phyloP scores from a whole-genome alignment of 1,284 basidiomycete genomes.

The Pseudozyma flocculosa region DNA sequence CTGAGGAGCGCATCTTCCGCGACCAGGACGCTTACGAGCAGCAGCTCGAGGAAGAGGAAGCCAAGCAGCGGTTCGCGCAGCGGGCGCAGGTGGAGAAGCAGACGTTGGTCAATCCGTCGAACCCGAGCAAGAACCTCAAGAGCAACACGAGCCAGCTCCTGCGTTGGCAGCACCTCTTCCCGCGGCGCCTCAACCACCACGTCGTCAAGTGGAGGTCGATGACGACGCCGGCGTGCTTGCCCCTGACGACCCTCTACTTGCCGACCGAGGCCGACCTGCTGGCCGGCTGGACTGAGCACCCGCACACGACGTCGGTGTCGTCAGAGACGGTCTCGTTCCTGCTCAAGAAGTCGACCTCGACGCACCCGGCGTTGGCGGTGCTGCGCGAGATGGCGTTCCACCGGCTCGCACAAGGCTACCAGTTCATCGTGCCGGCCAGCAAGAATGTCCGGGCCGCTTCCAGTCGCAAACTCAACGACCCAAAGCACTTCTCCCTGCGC shows the following conservation, averaged over 20 bases:
- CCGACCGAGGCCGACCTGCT: conserved; percentile 51
- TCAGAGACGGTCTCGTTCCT: conserved; percentile 53
- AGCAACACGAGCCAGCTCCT: conserved; percentile 36
- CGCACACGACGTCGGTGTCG: conserved; percentile 50
- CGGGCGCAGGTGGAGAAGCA: conserved; percentile 52
- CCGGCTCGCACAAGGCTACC: conserved; percentile 91
- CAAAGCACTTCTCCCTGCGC: conserved; percentile 37
- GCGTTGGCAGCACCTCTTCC: conserved; percentile 78
- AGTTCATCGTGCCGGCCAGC: conserved; percentile 68
- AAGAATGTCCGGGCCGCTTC: conserved; percentile 20
- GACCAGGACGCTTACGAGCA: conserved; percentile 48
- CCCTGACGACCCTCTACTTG: conserved; percentile 77
- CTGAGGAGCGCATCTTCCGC: conserved; percentile 31
- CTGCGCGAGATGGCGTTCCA: conserved; percentile 93
- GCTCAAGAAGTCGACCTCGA: conserved; percentile 62
- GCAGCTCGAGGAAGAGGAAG: conserved; percentile 46
- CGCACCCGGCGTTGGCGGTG: conserved; percentile 69
- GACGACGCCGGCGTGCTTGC: conserved; percentile 68
- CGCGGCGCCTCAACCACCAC: conserved; percentile 74
- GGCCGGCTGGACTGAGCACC: conserved; percentile 54
- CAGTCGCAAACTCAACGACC: conserved; percentile 31
- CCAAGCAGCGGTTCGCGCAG: conserved; percentile 40
- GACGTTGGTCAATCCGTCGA: conserved; percentile 54
- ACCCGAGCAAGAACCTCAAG: conserved; percentile 42
- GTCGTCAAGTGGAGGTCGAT: conserved; percentile 90